Base-by-base conservation (phyloP, 2,329 filamentous ascomycete species). In the Aspergillaceae sp. region DNA sequence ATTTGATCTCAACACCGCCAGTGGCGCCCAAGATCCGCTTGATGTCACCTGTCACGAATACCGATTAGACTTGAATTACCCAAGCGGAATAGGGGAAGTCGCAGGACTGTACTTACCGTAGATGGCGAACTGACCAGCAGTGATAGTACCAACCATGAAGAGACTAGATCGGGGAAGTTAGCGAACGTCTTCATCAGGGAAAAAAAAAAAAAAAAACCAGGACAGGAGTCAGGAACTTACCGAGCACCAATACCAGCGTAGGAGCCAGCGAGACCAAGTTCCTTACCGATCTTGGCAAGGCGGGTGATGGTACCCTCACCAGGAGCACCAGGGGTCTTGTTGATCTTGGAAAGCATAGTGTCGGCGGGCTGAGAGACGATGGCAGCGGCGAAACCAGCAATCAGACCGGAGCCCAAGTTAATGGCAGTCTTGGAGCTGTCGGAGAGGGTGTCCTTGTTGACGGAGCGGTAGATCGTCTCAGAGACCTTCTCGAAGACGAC, bases 291-390 rank as follows among this genome's bases (percentile, higher is more conserved):
- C 83, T 92, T 92, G 77, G 91, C 76, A 64, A 94, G 74, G 71
- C 87, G 84, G 69, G 75, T 78, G 66, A 79, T 79, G 62, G 86
- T 92, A 64, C 87, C 82, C 77, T 94, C 86, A 77, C 87, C 87
- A 56, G 87, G 87, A 51, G 82, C 76, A 73, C 86, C 87, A 77
- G 87, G 83, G 74, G 85, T 87, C 85, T 92, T 92, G 85, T 94
- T 94, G 79, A 94, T 92, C 82, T 91, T 92, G 74, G 80, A 86
- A 55, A 94, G 83, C 87, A 94, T 94, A 66, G 87, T 94, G 71
- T 94, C 87, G 68, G 87, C 87, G 60, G 87, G 87, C 76, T 94
- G 87, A 53, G 87, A 94, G 67, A 94, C 79, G 61, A 91, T 68
- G 66, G 87, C 87, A 61, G 87, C 87, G 62, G 87, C 87, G 74